Evolutionary conservation across 2,329 filamentous ascomycete genomes (phyloP).

Genomic region (Arthrobotrys megalospora): DNA sequence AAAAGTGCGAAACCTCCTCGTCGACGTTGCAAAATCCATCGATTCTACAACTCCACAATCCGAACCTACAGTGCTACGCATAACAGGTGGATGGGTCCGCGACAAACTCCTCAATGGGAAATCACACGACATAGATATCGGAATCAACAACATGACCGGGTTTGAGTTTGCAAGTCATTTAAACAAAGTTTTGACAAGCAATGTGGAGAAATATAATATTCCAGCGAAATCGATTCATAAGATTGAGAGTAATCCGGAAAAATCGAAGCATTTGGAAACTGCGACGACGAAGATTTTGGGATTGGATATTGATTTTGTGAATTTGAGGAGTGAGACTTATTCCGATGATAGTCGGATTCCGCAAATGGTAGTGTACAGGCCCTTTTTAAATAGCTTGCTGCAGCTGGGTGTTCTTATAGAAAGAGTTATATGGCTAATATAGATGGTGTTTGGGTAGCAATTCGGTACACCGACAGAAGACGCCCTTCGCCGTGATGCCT

Average conservation of each 20-base stretch:
- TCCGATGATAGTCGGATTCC: conserved; percentile 90
- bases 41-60: conserved; percentile 68
- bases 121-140: conserved; percentile 87
- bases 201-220: conserved; percentile 75
- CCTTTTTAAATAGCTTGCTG: background rate
- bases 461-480: conserved; percentile 94
- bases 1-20: conserved; percentile 80
- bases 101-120: conserved; percentile 82
- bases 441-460: conserved; percentile 67
- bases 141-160: conserved; percentile 88
- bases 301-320: conserved; percentile 93
- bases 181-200: conserved; percentile 77
- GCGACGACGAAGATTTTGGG: conserved; percentile 88
- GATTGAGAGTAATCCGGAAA: conserved; percentile 92
- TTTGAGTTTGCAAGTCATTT: conserved; percentile 80
- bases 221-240: conserved; percentile 81
- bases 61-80: conserved; percentile 77
- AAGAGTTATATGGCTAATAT: background rate
- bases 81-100: conserved; percentile 89
- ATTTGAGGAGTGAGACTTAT: conserved; percentile 92
- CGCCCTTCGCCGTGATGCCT: conserved; percentile 89
- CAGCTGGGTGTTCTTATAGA: background rate
- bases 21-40: conserved; percentile 84
- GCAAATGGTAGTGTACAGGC: conserved; percentile 74
- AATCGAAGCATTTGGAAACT: conserved; percentile 95